These are phyloP conservation scores for Lecanicillium sp. DNA, from an alignment of 2,329 filamentous ascomycete species.

Conservation along the genomic window DNA sequence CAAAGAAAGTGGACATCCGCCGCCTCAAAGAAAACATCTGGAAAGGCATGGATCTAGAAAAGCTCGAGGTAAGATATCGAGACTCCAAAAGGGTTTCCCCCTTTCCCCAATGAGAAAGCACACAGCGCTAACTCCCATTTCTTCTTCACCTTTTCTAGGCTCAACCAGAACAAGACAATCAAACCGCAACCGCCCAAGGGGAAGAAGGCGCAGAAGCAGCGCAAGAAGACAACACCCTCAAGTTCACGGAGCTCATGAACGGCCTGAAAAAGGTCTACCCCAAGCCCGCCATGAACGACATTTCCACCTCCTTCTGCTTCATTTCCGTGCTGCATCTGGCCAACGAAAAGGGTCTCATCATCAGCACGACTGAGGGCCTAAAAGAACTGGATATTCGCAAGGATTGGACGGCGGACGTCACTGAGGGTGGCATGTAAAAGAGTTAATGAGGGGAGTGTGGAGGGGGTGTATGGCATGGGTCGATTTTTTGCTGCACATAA, in stretches of 20 bases:
- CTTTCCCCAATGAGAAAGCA: conserved; percentile 17
- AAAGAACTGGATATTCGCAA: conserved; percentile 54
- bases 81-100: conserved; percentile 8
- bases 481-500: no score
- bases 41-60: conserved; percentile 56
- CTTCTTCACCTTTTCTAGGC: no score
- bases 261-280: conserved; percentile 80
- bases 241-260: conserved; percentile 90
- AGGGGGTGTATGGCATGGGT: no score
- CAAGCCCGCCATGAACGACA: conserved; percentile 80
- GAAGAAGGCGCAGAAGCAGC: background rate
- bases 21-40: conserved; percentile 63
- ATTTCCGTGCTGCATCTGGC: conserved; percentile 87
- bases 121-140: no score
- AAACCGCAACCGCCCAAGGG: conserved; percentile 13
- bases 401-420: conserved; percentile 53
- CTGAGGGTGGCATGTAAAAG: conserved; percentile 24
- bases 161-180: conserved; percentile 24
- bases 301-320: conserved; percentile 89
- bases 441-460: conserved; percentile 14
- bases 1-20: conserved; percentile 64
- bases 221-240: conserved; percentile 38
- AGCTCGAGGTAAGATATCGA: conserved; percentile 37
- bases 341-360: conserved; percentile 82
- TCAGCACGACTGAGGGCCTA: conserved; percentile 55